These are phyloP conservation scores for Hyaloperonospora arabidopsidis DNA, from an alignment of 352 stramenopile genomes.

Conservation along the genomic window DNA sequence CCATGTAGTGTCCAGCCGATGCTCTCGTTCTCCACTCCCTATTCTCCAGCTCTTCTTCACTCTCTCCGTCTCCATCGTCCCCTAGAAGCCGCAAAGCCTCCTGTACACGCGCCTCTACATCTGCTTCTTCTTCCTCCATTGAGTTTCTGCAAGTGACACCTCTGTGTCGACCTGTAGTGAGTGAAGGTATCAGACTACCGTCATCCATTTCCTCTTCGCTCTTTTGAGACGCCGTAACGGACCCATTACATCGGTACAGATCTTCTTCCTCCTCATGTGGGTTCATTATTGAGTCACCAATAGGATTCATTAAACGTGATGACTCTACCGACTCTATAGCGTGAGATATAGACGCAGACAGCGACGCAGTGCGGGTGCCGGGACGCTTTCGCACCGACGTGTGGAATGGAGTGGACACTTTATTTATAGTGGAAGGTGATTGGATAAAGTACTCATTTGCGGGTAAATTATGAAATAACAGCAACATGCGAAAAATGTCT, in stretches of 20 bases:
- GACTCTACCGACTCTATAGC: constrained; percentile 4
- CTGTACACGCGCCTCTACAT: constrained; percentile 46
- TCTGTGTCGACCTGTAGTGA: constrained; percentile 7
- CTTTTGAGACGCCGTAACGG: constrained; percentile 13
- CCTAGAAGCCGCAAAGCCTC: constrained; percentile 48
- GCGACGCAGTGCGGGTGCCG: background rate
- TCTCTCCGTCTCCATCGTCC: constrained; percentile 18
- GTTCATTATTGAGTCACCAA: constrained; percentile 1
- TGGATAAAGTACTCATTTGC: too few species aligned
- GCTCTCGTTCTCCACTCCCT: constrained; percentile 1
- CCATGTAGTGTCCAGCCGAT: constrained; percentile 25
- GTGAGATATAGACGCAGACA: constrained; percentile 14
- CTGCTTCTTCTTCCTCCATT: constrained; percentile 25
- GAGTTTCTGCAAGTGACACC: constrained; percentile 7
- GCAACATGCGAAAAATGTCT: too few species aligned
- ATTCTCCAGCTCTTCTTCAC: constrained; percentile 18
- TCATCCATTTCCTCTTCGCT: constrained; percentile 30
- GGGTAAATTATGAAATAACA: too few species aligned
- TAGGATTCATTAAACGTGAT: background rate
- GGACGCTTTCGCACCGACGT: too few species aligned
- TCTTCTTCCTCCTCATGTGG: constrained; percentile 3
- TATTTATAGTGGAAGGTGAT: too few species aligned
- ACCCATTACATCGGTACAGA: constrained; percentile 11
- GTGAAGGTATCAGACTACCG: constrained; percentile 15
- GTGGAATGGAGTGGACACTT: too few species aligned